phyloP scores from a whole-genome alignment of 2,329 filamentous ascomycete species.

The Paraphoma sp. region DNA sequence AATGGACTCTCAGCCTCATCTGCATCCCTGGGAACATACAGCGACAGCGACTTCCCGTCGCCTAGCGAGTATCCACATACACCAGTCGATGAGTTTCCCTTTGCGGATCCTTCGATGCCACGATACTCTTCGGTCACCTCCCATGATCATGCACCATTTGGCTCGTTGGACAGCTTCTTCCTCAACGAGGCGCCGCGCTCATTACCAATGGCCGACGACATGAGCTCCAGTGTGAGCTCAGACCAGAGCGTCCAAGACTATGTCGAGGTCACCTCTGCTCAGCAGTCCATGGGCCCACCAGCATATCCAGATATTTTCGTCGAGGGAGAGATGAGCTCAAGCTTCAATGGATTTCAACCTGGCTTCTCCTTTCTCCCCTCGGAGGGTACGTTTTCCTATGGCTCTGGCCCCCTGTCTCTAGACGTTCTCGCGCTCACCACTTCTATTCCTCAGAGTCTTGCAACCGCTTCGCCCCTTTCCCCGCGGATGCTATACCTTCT shows the following conservation, averaged over 20 bases:
- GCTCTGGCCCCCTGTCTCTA: constrained; percentile 46
- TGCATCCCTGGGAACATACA: constrained; percentile 55
- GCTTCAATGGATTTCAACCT: constrained; percentile 45
- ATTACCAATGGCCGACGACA: constrained; percentile 47
- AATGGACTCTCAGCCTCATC: constrained; percentile 53
- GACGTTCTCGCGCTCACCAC: constrained; percentile 48
- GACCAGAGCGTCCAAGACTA: constrained; percentile 54
- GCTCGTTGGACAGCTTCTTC: constrained; percentile 47
- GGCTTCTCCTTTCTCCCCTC: constrained; percentile 49
- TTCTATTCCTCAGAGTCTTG: constrained; percentile 54
- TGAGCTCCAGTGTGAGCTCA: constrained; percentile 56
- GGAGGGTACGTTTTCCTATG: constrained; percentile 51
- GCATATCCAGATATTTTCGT: constrained; percentile 48
- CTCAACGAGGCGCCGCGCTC: constrained; percentile 45
- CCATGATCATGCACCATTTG: constrained; percentile 44
- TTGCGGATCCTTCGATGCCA: constrained; percentile 49
- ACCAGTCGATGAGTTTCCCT: constrained; percentile 52
- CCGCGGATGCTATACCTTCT: constrained; percentile 86
- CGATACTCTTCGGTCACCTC: constrained; percentile 41
- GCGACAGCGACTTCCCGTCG: constrained; percentile 56
- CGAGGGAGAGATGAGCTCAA: constrained; percentile 48
- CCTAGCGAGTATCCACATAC: constrained; percentile 56
- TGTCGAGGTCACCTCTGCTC: constrained; percentile 46
- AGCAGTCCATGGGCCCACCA: constrained; percentile 44
- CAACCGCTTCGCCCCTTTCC: constrained; percentile 65